These are phyloP conservation scores for Salvia hispanica DNA, from an alignment of 257 asterid genomes.

Conservation along the genomic window DNA sequence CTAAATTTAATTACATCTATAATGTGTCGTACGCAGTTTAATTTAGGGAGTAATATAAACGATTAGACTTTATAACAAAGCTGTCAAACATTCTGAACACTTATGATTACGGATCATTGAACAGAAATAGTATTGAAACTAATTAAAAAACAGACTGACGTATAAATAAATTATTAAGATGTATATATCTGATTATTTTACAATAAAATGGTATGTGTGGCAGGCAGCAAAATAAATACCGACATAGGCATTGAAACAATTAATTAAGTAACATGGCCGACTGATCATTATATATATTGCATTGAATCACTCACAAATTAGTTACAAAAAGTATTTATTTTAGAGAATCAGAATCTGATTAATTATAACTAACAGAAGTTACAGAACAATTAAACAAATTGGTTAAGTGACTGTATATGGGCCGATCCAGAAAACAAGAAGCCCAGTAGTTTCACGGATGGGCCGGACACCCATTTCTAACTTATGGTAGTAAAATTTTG, in stretches of 20 bases:
- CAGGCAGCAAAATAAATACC: background rate
- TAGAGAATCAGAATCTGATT: too few relatives aligned
- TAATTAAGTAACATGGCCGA: constrained; percentile 23
- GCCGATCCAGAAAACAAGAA: too few relatives aligned
- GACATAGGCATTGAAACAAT: constrained; percentile 32
- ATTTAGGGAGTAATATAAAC: too few relatives aligned
- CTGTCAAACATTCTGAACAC: constrained; percentile 20
- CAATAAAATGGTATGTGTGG: background rate
- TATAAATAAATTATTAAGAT: background rate
- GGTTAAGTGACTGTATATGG: background rate
- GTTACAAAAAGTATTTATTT: background rate
- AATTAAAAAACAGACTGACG: background rate
- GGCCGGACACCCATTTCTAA: too few relatives aligned
- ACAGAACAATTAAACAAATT: constrained; percentile 27
- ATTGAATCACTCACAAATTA: constrained; percentile 25
- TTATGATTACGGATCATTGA: background rate
- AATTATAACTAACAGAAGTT: background rate
- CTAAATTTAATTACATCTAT: too few relatives aligned
- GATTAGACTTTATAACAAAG: background rate
- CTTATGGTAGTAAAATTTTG: too few relatives aligned
- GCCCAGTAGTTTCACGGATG: too few relatives aligned
- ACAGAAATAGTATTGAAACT: background rate
- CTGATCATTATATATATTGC: constrained; percentile 6
- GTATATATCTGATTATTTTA: background rate
- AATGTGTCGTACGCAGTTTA: too few relatives aligned